Evolutionary conservation across 768 basidiomycete species (phyloP).

Genomic region (Fistulinella prunicolor): DNA sequence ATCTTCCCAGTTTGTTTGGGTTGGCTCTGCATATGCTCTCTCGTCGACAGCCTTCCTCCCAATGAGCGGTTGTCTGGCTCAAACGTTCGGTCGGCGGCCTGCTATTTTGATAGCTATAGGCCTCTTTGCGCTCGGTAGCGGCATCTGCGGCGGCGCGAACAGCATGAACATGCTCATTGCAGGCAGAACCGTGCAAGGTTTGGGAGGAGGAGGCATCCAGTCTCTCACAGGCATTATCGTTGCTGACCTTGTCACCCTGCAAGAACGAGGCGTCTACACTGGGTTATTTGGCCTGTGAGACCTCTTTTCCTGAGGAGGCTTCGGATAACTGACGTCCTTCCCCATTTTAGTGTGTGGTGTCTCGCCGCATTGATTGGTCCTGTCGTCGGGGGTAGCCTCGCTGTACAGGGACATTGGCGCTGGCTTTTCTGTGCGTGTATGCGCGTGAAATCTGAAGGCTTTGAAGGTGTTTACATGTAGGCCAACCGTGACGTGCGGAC

Average conservation of each 20-base stretch:
- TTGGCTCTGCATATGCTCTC: conserved; percentile 37
- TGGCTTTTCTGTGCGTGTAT: conserved; percentile 41
- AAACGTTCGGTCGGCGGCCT: conserved; percentile 30
- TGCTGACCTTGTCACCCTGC: conserved; percentile 42
- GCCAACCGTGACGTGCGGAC: too few relatives aligned
- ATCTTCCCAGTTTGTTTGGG: conserved; percentile 34
- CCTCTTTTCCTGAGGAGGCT: not conserved
- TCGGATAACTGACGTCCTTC: not conserved
- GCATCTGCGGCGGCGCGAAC: conserved; percentile 31
- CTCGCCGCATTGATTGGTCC: conserved; percentile 34
- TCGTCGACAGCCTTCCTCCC: conserved; percentile 38
- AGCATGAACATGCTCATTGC: conserved; percentile 23
- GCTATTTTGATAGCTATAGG: conserved; percentile 22
- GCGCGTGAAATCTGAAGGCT: not conserved
- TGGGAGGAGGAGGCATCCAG: conserved; percentile 37
- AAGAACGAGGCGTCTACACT: conserved; percentile 38
- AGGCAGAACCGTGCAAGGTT: conserved; percentile 32
- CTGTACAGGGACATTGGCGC: conserved; percentile 35
- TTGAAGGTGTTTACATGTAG: too few relatives aligned
- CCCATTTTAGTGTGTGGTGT: conserved; percentile 29
- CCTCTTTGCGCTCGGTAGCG: conserved; percentile 36
- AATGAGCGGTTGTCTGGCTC: conserved; percentile 32
- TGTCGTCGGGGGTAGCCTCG: conserved; percentile 35
- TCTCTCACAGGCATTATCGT: conserved; percentile 38
- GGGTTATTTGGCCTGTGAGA: conserved; percentile 24